These are phyloP conservation scores for Plasmodium yoelii DNA, from an alignment of 169 alveolate species.

Conservation along the genomic window DNA sequence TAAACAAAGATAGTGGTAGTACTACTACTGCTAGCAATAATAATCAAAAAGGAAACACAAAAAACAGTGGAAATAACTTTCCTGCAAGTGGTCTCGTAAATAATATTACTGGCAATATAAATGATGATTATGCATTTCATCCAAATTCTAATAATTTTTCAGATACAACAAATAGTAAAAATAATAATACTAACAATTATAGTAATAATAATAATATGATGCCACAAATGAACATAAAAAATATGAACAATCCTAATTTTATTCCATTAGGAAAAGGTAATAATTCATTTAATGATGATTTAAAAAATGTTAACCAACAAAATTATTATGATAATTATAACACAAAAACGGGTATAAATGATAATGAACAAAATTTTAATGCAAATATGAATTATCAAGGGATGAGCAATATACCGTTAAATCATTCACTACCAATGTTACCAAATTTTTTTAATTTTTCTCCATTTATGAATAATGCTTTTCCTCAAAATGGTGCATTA, in stretches of 20 bases:
- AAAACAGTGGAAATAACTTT: not conserved
- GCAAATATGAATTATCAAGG: constrained; percentile 18
- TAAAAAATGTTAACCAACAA: not conserved
- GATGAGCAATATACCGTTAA: constrained; percentile 45
- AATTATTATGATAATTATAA: constrained; percentile 16
- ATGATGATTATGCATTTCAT: not conserved
- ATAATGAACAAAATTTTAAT: constrained; percentile 30
- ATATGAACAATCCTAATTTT: constrained; percentile 63
- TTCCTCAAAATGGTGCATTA: constrained; percentile 14
- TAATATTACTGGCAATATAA: not conserved
- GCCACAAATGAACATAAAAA: constrained; percentile 38
- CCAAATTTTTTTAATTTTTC: constrained; percentile 57
- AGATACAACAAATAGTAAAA: constrained; percentile 11
- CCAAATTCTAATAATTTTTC: not conserved
- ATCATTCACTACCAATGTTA: constrained; percentile 40
- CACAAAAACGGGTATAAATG: constrained; percentile 18
- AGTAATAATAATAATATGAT: constrained; percentile 12
- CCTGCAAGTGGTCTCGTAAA: not conserved
- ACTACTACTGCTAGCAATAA: not conserved
- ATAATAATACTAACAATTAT: constrained; percentile 14
- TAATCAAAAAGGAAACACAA: not conserved
- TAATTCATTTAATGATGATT: constrained; percentile 32
- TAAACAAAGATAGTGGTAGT: constrained; percentile 17
- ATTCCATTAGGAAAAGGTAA: constrained; percentile 31
- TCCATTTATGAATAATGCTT: constrained; percentile 47